phyloP scores from a whole-genome alignment of 2,329 filamentous ascomycete genomes.

The Ophiostoma ips region DNA sequence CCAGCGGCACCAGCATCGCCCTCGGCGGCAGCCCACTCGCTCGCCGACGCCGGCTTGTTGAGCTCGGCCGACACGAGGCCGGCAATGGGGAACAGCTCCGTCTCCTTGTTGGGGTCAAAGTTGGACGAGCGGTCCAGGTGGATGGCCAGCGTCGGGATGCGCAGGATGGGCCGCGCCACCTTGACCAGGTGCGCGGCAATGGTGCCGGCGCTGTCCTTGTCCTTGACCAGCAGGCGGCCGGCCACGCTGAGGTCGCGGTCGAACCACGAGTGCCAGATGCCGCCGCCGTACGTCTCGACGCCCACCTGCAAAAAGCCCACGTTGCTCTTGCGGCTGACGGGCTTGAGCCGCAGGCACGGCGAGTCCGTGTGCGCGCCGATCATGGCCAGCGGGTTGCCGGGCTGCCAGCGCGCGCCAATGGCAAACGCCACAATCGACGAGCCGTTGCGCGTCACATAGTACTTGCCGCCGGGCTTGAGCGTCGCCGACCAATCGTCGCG shows the following conservation, averaged over 20 bases:
- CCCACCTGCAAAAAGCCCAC: constrained; percentile 88
- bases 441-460: constrained; percentile 87
- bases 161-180: constrained; percentile 76
- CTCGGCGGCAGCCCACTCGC: constrained; percentile 21
- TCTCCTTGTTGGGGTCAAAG: constrained; percentile 95
- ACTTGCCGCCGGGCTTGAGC: constrained; percentile 78
- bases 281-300: constrained; percentile 92
- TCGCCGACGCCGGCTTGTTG: constrained; percentile 44
- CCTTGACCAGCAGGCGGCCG: constrained; percentile 62
- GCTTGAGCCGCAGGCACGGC: constrained; percentile 82
- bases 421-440: constrained; percentile 89
- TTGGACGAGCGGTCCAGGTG: constrained; percentile 76
- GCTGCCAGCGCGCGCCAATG: constrained; percentile 78
- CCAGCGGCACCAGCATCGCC: constrained; percentile 27
- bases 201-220: constrained; percentile 43
- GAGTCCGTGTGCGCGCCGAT: constrained; percentile 95
- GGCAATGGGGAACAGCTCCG: constrained; percentile 84
- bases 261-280: constrained; percentile 97
- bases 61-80: constrained; percentile 79
- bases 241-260: constrained; percentile 87
- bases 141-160: constrained; percentile 87
- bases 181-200: constrained; percentile 79
- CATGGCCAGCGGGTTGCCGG: constrained; percentile 83
- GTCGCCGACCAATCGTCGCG: constrained; percentile 74
- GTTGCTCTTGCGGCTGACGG: constrained; percentile 75